Evolutionary conservation across 1,139 yeast genomes (phyloP).

Genomic region (Candida sp.): DNA sequence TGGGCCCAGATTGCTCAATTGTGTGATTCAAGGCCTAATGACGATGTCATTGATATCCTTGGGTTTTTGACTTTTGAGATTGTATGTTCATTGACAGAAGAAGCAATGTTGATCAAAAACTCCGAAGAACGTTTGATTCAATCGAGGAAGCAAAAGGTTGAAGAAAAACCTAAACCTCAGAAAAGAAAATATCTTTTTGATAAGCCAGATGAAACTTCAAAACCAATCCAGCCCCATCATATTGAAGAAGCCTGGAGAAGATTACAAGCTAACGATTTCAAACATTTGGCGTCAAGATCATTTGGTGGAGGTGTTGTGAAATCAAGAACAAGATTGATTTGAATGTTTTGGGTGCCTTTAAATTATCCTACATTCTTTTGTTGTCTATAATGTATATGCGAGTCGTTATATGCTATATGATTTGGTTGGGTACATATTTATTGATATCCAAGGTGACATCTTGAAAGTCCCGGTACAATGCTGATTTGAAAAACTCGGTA

Average conservation of each 20-base stretch:
- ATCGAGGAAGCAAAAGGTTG: constrained; percentile 22
- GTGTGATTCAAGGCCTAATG: constrained; percentile 90
- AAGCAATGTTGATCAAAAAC: constrained; percentile 78
- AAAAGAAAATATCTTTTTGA: constrained; percentile 72
- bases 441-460: constrained; percentile 5
- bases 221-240: constrained; percentile 81
- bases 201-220: constrained; percentile 84
- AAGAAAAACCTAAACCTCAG: constrained; percentile 22
- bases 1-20: constrained; percentile 90
- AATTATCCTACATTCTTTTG: not conserved
- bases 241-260: constrained; percentile 91
- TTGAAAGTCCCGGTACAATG: constrained; percentile 36
- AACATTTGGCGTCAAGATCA: constrained; percentile 64
- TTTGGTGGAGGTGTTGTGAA: constrained; percentile 70
- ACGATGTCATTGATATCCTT: constrained; percentile 92
- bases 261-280: constrained; percentile 60
- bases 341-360: constrained; percentile 4
- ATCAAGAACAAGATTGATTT: constrained; percentile 40
- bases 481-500: constrained; percentile 14
- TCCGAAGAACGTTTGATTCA: constrained; percentile 53
- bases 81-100: constrained; percentile 92
- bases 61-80: constrained; percentile 97
- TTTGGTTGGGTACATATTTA: constrained; percentile 1
- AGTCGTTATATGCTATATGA: not conserved
- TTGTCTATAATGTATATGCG: not conserved